A percentile compares a stretch with the other conserved stretches of the same genome.
Conservation (phyloP, 176 grass and related monocot genomes). For the Tuctoria greenei region DNA sequence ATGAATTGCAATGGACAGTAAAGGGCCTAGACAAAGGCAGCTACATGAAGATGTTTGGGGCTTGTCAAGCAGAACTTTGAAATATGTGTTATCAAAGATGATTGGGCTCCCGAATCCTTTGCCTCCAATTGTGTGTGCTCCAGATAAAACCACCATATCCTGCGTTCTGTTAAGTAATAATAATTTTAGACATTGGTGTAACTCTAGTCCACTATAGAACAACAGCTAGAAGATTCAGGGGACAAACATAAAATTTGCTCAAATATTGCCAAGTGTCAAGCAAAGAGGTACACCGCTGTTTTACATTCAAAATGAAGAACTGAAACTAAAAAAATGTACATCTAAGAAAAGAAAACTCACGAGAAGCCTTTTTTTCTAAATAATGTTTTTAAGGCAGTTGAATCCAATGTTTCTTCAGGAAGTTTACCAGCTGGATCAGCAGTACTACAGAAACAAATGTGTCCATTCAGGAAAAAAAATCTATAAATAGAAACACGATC, state of each 20-base stretch:
- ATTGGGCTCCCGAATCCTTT: slow-evolving; percentile 82
- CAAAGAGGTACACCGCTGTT: background rate
- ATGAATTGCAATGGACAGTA: background rate
- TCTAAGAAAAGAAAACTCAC: slow-evolving; percentile 60
- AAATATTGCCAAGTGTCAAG: background rate
- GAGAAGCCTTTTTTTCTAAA: slow-evolving; percentile 79
- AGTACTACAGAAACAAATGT: slow-evolving; percentile 41
- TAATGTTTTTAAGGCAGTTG: slow-evolving; percentile 56
- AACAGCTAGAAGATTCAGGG: background rate
- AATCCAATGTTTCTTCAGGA: slow-evolving; percentile 87
- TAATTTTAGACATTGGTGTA: background rate
- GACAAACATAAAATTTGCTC: background rate
- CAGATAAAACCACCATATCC: slow-evolving; percentile 79
- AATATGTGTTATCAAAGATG: slow-evolving; percentile 78
- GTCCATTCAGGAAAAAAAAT: slow-evolving; percentile 42
- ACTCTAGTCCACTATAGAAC: background rate
- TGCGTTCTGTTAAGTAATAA: slow-evolving; percentile 45
- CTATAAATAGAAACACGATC: background rate
- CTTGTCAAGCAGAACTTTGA: slow-evolving; percentile 82
- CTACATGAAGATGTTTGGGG: slow-evolving; percentile 66
- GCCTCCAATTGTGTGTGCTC: slow-evolving; percentile 85
- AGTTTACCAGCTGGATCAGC: slow-evolving; percentile 78
- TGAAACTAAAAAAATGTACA: slow-evolving; percentile 14
- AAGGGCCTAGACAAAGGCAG: background rate
- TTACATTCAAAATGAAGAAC: background rate